phyloP scores from a whole-genome alignment of 2,329 filamentous ascomycete genomes.

The Diaporthe velutina region DNA sequence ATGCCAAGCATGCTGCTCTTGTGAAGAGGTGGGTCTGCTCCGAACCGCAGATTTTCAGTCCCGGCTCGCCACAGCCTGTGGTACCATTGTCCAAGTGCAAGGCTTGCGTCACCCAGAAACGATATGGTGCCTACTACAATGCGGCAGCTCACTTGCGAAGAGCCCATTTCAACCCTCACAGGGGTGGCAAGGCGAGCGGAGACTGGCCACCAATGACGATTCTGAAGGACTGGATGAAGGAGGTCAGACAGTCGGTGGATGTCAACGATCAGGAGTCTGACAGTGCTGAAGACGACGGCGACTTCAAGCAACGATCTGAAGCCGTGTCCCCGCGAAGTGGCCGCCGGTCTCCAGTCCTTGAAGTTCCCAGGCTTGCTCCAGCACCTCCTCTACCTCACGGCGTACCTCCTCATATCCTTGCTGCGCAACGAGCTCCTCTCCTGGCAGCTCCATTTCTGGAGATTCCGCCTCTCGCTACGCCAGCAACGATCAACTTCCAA shows the following conservation, averaged over 20 bases:
- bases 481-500: slow-evolving; percentile 36
- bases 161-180: slow-evolving; percentile 69
- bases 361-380: slow-evolving; percentile 47
- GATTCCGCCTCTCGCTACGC: slow-evolving; percentile 32
- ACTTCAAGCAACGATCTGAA: slow-evolving; percentile 48
- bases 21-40: slow-evolving; percentile 70
- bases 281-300: slow-evolving; percentile 64
- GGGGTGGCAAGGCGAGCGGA: slow-evolving; percentile 68
- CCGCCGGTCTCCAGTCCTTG: slow-evolving; percentile 44
- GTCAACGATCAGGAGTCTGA: slow-evolving; percentile 62
- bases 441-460: slow-evolving; percentile 33
- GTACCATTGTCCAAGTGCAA: slow-evolving; percentile 69
- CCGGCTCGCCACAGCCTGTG: slow-evolving; percentile 59
- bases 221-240: slow-evolving; percentile 72
- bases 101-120: slow-evolving; percentile 68
- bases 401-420: slow-evolving; percentile 33
- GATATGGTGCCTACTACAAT: slow-evolving; percentile 71
- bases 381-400: slow-evolving; percentile 41
- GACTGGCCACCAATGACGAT: slow-evolving; percentile 71
- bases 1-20: slow-evolving; percentile 68
- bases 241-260: slow-evolving; percentile 65
- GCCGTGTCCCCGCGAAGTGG: slow-evolving; percentile 44
- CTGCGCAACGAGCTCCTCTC: slow-evolving; percentile 34
- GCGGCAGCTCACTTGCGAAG: slow-evolving; percentile 70
- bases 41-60: slow-evolving; percentile 57